Evolutionary conservation across 2,329 filamentous ascomycete species (phyloP), one percentile per base, ranked within the genome.

Genomic region (Sordariomycetes sp.): DNA sequence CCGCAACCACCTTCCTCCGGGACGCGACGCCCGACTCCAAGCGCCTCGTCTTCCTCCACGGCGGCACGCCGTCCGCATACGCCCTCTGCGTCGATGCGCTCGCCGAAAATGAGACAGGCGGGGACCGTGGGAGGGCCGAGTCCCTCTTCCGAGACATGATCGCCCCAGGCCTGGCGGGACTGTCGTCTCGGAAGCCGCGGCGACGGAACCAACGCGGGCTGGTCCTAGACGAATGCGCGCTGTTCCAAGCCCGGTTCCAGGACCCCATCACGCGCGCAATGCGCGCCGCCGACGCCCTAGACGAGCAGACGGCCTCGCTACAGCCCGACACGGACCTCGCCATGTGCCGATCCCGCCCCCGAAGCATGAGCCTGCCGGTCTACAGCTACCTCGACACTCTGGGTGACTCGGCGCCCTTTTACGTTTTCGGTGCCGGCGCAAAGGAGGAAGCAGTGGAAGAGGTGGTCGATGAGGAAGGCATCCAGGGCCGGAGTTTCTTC

Each of bases 31-130:
- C 70, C 10, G 66, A 68, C 55, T 73, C 74, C 59, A 81, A 77
- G 61, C 75, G 76, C 58, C 65, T 85, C 4, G 81, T 83, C 8
- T 83, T 86, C 61, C 70, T 82, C 66, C 76, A 82, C 56, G 82
- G 82, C 2, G 81, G 82, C 10, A 79, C 78, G 2, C 72, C 77
- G 10, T 72, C 75, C 57, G 81, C 81, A 1, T 76, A 78, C 56
- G 68, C 75, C 6, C 69, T 76, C 25, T 85, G 81, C 62, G 74
- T 85, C 57, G 68, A 70, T 39, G 70, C 72, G 34, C 82, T 86
- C 55, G 76, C 76, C 65, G 67, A 77, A 55, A 70, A 80, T 59
- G 67, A 78, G 57, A 79, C 77, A 1, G 64, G 72, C 45, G 80
- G 78, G 1, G 71, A 81, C 61, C 62, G 74, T 15, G 61, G 63